These are phyloP conservation scores for Xylariales sp. DNA, from an alignment of 2,329 filamentous ascomycete species.

Conservation along the genomic window DNA sequence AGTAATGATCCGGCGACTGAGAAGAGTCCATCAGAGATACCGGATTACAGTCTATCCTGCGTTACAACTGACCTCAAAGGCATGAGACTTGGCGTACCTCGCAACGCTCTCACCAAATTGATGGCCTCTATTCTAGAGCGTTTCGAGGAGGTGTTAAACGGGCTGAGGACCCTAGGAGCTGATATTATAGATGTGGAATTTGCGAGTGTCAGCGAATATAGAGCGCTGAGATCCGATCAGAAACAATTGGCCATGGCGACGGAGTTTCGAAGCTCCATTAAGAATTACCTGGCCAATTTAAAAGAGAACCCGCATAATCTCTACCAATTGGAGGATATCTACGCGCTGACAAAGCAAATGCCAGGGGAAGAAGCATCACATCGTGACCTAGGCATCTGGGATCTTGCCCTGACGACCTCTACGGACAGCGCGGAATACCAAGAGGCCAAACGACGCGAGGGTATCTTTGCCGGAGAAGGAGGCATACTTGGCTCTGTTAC, in stretches of 20 bases:
- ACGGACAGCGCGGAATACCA: not conserved
- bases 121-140: not conserved
- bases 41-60: not conserved
- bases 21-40: not conserved
- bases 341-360: not conserved
- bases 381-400: not conserved
- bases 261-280: not conserved
- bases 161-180: not conserved
- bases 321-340: not conserved
- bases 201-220: not conserved
- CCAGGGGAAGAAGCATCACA: not conserved
- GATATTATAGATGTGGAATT: not conserved
- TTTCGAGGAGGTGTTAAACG: not conserved
- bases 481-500: not conserved
- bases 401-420: not conserved
- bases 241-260: not conserved
- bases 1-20: not conserved
- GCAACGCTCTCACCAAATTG: not conserved
- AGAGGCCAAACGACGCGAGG: not conserved
- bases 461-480: not conserved
- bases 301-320: not conserved
- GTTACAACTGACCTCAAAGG: not conserved
- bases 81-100: not conserved
- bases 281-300: not conserved
- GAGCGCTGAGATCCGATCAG: not conserved